phyloP scores from a whole-genome alignment of 2,329 filamentous ascomycete species.

The Sporothrix curviconia region DNA sequence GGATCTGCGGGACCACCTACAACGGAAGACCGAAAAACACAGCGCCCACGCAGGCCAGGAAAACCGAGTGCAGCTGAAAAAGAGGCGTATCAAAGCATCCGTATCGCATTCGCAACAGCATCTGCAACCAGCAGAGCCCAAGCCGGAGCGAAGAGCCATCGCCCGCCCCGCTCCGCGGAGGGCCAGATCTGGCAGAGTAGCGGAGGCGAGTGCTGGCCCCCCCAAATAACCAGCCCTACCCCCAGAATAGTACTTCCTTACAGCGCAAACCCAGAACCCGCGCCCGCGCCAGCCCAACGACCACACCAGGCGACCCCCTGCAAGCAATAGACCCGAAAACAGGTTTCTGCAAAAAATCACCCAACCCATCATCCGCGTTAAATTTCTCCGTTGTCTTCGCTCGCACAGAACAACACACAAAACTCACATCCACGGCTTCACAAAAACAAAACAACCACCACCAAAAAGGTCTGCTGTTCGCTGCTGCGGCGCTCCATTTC shows the following conservation, averaged over 20 bases:
- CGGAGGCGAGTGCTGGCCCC: constrained; percentile 16
- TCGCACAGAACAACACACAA: background rate
- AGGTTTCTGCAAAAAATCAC: constrained; percentile 24
- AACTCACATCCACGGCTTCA: constrained; percentile 5
- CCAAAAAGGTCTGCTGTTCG: constrained; percentile 6
- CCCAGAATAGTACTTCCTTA: too few relatives aligned
- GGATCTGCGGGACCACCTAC: too few relatives aligned
- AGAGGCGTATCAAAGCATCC: too few relatives aligned
- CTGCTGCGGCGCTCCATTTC: constrained; percentile 12
- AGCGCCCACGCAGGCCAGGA: too few relatives aligned
- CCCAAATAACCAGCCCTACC: constrained; percentile 12
- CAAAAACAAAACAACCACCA: constrained; percentile 12
- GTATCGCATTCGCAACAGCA: too few relatives aligned
- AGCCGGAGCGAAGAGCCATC: too few relatives aligned
- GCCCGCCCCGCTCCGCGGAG: too few relatives aligned
- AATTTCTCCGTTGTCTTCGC: constrained; percentile 19
- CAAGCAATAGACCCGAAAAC: constrained; percentile 27
- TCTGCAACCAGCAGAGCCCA: too few relatives aligned
- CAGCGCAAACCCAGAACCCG: constrained; percentile 1
- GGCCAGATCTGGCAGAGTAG: too few relatives aligned
- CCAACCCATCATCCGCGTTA: constrained; percentile 14
- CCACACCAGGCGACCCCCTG: constrained; percentile 15
- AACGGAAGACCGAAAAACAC: too few relatives aligned
- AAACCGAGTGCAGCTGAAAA: too few relatives aligned
- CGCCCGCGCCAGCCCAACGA: constrained; percentile 13